These are phyloP conservation scores for Scopulariopsis brevicaulis DNA, from an alignment of 2,329 filamentous ascomycete species.

Conservation along the genomic window DNA sequence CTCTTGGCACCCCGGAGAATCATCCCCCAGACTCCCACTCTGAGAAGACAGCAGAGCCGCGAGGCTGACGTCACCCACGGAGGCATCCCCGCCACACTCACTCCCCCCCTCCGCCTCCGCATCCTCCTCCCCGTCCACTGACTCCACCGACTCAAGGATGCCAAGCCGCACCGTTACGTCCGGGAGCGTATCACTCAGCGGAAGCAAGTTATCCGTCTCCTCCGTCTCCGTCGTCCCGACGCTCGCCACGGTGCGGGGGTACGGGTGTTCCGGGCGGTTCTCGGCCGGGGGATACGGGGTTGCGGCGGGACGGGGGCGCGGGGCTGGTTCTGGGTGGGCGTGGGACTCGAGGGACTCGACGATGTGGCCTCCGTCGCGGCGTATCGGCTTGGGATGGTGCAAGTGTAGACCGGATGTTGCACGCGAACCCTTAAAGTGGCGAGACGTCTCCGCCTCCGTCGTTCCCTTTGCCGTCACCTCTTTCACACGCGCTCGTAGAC, in stretches of 20 bases:
- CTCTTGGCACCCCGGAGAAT: not conserved
- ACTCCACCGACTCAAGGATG: not conserved
- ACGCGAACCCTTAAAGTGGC: not conserved
- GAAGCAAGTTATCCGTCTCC: not conserved
- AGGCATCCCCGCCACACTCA: not conserved
- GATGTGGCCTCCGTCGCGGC: not conserved
- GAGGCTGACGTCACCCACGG: not conserved
- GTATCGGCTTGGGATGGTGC: not conserved
- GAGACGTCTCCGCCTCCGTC: no score
- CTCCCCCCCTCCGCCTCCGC: not conserved
- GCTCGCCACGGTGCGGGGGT: not conserved
- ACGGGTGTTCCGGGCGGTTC: not conserved
- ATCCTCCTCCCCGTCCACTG: not conserved
- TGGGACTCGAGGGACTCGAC: not conserved
- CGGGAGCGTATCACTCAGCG: conserved; percentile 1
- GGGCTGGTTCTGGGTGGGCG: not conserved
- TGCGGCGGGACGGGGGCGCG: not conserved
- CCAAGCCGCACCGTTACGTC: not conserved
- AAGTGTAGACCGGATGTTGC: not conserved
- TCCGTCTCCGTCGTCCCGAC: not conserved
- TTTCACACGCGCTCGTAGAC: not conserved
- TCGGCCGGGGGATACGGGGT: not conserved
- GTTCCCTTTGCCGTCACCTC: not conserved
- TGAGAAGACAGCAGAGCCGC: not conserved
- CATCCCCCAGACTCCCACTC: not conserved